Evolutionary conservation across 805 yeast genomes (phyloP).

Genomic region (Metschnikowia dekortorum): DNA sequence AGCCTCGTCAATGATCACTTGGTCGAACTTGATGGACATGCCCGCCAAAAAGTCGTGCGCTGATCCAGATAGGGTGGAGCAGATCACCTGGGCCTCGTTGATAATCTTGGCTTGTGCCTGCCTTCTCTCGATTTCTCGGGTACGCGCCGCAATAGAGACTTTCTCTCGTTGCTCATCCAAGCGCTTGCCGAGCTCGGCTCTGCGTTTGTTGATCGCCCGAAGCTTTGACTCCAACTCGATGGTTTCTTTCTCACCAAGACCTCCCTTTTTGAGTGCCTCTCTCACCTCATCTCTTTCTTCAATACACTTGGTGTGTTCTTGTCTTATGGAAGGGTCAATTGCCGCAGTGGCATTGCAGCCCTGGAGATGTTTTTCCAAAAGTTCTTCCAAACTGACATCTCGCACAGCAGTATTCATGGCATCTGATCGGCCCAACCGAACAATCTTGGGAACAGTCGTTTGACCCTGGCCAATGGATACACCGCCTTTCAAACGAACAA

Average conservation of each 20-base stretch:
- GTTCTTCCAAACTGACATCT: slow-evolving; percentile 80
- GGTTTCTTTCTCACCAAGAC: slow-evolving; percentile 37
- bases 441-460: slow-evolving; percentile 57
- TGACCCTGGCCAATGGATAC: slow-evolving; percentile 54
- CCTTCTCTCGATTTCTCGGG: slow-evolving; percentile 72
- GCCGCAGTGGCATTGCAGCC: slow-evolving; percentile 33
- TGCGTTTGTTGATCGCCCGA: slow-evolving; percentile 52
- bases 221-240: slow-evolving; percentile 46
- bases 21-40: slow-evolving; percentile 74
- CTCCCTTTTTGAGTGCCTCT: slow-evolving; percentile 27
- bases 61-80: slow-evolving; percentile 90
- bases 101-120: slow-evolving; percentile 70
- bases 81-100: slow-evolving; percentile 74
- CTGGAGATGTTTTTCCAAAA: slow-evolving; percentile 61
- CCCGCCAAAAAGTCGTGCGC: slow-evolving; percentile 83
- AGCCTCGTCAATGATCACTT: slow-evolving; percentile 94
- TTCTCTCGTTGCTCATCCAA: slow-evolving; percentile 78
- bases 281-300: slow-evolving; percentile 55
- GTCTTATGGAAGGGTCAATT: slow-evolving; percentile 47
- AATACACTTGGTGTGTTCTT: slow-evolving; percentile 48
- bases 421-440: slow-evolving; percentile 86
- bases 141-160: slow-evolving; percentile 62
- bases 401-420: slow-evolving; percentile 78
- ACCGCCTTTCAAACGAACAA: slow-evolving; percentile 73
- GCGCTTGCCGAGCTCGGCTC: slow-evolving; percentile 66